Evolutionary conservation across 805 yeast genomes (phyloP).

Genomic region (Grigorovia yakushimaensis): DNA sequence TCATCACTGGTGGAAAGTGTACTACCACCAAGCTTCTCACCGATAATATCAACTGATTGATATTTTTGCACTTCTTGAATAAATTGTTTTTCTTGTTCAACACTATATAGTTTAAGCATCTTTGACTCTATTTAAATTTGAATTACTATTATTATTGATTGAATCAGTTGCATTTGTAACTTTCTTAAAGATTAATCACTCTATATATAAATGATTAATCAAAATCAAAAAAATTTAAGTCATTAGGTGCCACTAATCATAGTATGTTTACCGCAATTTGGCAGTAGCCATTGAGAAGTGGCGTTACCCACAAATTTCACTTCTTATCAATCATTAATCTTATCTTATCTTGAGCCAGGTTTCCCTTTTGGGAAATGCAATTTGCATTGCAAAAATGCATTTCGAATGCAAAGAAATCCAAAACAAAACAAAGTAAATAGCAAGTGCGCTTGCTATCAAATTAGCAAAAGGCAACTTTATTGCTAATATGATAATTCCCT

Average conservation of each 20-base stretch:
- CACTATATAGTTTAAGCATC: not conserved
- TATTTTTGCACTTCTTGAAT: constrained; percentile 7
- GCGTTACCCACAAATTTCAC: too few relatives aligned
- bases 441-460: too few relatives aligned
- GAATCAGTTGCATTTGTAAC: not conserved
- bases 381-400: not conserved
- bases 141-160: not conserved
- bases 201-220: too few relatives aligned
- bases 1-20: constrained; percentile 69
- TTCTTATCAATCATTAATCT: too few relatives aligned
- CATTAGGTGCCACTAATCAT: too few relatives aligned
- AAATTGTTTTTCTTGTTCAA: not conserved
- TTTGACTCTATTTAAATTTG: too few relatives aligned
- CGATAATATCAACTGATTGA: constrained; percentile 54
- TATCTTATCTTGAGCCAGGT: not conserved
- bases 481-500: too few relatives aligned
- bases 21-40: constrained; percentile 73
- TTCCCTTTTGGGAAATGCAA: not conserved
- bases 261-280: too few relatives aligned
- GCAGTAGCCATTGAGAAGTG: too few relatives aligned
- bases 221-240: too few relatives aligned
- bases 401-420: not conserved
- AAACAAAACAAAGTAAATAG: too few relatives aligned
- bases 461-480: too few relatives aligned
- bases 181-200: not conserved